phyloP scores from a whole-genome alignment of 805 yeast genomes.

The Cyberlindnera petersonii region DNA sequence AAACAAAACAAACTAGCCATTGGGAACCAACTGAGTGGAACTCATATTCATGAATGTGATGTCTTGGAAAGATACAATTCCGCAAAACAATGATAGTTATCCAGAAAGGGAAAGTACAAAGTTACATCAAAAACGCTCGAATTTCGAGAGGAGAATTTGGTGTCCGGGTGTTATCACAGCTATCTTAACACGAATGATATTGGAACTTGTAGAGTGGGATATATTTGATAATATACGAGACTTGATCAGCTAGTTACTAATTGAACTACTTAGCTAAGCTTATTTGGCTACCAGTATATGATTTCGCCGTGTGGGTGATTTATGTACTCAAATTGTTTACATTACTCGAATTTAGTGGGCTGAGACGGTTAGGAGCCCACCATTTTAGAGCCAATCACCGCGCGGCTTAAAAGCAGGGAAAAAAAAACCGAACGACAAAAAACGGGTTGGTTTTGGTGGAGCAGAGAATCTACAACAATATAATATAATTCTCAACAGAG shows the following conservation, averaged over 20 bases:
- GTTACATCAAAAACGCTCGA: constrained; percentile 4
- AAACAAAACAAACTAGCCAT: constrained; percentile 36
- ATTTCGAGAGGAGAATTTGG: not conserved
- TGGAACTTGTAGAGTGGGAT: too few relatives aligned
- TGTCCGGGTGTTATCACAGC: not conserved
- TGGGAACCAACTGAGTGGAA: constrained; percentile 72
- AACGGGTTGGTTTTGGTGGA: too few relatives aligned
- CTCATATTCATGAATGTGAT: constrained; percentile 54
- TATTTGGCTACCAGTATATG: too few relatives aligned
- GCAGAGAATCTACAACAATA: too few relatives aligned
- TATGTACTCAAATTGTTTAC: too few relatives aligned
- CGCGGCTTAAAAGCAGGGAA: constrained; percentile 11
- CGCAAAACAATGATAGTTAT: not conserved
- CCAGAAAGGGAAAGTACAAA: constrained; percentile 4
- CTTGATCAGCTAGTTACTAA: too few relatives aligned
- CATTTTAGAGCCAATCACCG: constrained; percentile 11
- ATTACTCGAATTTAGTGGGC: too few relatives aligned
- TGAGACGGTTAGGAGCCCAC: not conserved
- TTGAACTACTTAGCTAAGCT: too few relatives aligned
- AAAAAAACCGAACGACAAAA: constrained; percentile 17
- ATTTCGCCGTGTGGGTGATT: too few relatives aligned
- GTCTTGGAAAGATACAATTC: constrained; percentile 31
- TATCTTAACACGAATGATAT: too few relatives aligned
- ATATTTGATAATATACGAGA: too few relatives aligned
- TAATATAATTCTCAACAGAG: not conserved